A percentile compares a stretch with the other conserved stretches of the same genome.
Evolutionary conservation across 2,329 filamentous ascomycete genomes (phyloP).

Genomic region (Hymenoscyphus scutula): DNA sequence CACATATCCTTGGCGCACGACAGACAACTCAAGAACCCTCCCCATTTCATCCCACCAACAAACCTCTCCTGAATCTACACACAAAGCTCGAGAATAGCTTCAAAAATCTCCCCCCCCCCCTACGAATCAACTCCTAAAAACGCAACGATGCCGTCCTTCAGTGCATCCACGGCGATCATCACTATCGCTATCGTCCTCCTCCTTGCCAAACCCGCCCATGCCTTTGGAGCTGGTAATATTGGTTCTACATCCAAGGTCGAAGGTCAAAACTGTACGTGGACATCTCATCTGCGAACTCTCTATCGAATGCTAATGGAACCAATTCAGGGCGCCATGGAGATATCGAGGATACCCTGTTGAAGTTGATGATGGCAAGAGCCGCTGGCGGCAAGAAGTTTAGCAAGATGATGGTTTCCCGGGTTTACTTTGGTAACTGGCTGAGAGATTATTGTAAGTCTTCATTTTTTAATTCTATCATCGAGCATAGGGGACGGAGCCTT

Average conservation of each 20-base stretch:
- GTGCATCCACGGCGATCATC: conserved; percentile 30
- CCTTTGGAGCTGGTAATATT: conserved; percentile 88
- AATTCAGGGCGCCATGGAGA: conserved; percentile 75
- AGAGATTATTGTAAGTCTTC: conserved; percentile 66
- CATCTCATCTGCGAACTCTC: background rate
- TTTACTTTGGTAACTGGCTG: conserved; percentile 97
- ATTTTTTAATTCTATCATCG: background rate
- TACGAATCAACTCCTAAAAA: conserved; percentile 6
- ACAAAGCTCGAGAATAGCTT: conserved; percentile 13
- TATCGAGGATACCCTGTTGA: conserved; percentile 86
- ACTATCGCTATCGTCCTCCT: conserved; percentile 58
- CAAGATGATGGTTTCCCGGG: conserved; percentile 82
- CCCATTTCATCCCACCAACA: conserved; percentile 1
- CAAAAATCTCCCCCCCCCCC: background rate
- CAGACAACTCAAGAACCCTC: background rate
- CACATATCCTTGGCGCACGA: background rate
- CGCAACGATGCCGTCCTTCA: conserved; percentile 32
- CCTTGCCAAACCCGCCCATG: conserved; percentile 66
- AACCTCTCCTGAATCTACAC: background rate
- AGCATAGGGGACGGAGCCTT: background rate
- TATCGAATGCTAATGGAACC: conserved; percentile 17
- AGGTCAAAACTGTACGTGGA: conserved; percentile 72
- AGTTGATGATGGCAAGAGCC: conserved; percentile 60
- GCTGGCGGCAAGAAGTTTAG: conserved; percentile 76
- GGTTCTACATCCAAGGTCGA: conserved; percentile 76